Evolutionary conservation across 495 filamentous ascomycete species (phyloP).

Genomic region (Talaromyces liani): DNA sequence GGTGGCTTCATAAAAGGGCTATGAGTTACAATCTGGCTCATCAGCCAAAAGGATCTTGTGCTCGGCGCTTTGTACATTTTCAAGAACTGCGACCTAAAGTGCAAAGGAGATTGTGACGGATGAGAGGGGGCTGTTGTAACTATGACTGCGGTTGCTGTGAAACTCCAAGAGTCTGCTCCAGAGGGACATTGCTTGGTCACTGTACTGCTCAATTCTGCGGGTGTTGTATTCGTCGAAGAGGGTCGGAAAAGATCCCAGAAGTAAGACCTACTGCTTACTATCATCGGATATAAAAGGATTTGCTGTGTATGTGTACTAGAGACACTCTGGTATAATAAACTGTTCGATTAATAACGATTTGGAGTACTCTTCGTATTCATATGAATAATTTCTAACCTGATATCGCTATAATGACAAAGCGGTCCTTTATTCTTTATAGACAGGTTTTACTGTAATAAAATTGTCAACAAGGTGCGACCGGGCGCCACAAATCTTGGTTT

Average conservation of each 20-base stretch:
- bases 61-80: not conserved
- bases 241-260: constrained; percentile 1
- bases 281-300: not conserved
- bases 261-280: not conserved
- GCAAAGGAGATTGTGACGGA: not conserved
- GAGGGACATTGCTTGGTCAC: not conserved
- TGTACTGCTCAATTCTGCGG: constrained; percentile 5
- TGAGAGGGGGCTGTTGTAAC: constrained; percentile 5
- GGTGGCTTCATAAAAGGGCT: constrained; percentile 2
- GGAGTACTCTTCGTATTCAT: no score
- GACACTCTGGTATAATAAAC: no score
- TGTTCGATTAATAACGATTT: no score
- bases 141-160: constrained; percentile 6
- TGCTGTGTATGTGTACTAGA: not conserved
- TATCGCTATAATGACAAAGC: no score
- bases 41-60: constrained; percentile 1
- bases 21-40: not conserved
- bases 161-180: not conserved
- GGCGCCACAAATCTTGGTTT: no score
- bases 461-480: no score
- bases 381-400: no score
- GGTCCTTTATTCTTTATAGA: no score
- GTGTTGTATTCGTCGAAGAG: constrained; percentile 10
- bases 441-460: no score
- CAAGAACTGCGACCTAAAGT: not conserved